Base-by-base conservation (phyloP, 345 rosid species). In the Fremontodendron californicum region DNA sequence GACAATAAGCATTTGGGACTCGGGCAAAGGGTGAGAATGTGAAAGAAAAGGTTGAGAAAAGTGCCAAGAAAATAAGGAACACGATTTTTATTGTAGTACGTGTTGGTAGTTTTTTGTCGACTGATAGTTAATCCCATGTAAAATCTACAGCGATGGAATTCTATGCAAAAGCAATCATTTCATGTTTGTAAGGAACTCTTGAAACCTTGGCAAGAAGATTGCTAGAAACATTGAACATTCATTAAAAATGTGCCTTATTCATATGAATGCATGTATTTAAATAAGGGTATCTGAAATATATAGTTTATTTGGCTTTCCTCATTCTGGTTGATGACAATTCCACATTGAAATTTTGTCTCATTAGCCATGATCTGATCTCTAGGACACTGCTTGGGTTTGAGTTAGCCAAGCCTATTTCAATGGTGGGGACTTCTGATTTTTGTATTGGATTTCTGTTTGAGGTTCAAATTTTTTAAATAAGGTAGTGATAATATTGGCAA, bases 301-400 rank as follows among this genome's bases (percentile, higher is more conserved):
- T 49, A 49, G 8, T 18, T 49, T 18, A 49, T 49, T 49, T 49
- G 55, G 15, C 21, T 49, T 49, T 16, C 21, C 19, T 49, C 16
- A 23, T 21, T 67, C 1, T 19, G 29, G 48, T 39, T 39, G 71
- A 62, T 16, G 19, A 62, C 21, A 62, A 31, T 19, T 23, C 15
- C 73, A 52, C 49, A 77, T 75, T 39, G 37, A 76, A 78, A 78
- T 25, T 66, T 83, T 83, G 84, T 81, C 84, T 75, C 79, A 15
- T 75, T 75, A 31, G 58, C 11, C 67, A 33, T 33, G 35, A 45
- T 10, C 55, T 27, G n/a, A 29, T 57, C 2, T 49, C 33, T 61
- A 58, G 58, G 35, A 33, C 66, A 67, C 9, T 15, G 42, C 67
- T 16, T 31, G 1, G 67, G 16, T 42, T 2, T 62, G 11, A 31